Evolutionary conservation across 805 yeast genomes (phyloP).

Genomic region (Wickerhamiella siamensis): DNA sequence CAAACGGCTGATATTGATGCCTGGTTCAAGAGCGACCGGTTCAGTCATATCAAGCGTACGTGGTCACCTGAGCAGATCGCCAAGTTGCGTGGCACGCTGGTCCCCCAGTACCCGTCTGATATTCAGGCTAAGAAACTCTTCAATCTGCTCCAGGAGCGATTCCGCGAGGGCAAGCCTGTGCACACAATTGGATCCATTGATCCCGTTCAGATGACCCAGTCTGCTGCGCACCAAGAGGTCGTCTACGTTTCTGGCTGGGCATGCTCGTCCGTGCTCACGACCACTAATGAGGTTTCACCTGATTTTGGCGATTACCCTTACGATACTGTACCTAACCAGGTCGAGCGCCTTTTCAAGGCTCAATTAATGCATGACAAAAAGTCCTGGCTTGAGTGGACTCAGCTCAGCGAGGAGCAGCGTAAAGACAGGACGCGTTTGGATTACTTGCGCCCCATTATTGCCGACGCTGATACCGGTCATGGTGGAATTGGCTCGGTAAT

Average conservation of each 20-base stretch:
- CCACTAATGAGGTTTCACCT: slow-evolving; percentile 50
- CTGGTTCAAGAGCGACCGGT: slow-evolving; percentile 41
- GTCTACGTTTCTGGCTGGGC: slow-evolving; percentile 16
- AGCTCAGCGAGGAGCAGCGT: slow-evolving; percentile 18
- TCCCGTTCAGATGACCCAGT: slow-evolving; percentile 48
- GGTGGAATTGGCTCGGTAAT: slow-evolving; percentile 49
- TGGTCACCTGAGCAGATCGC: slow-evolving; percentile 41
- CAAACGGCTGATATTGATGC: slow-evolving; percentile 28
- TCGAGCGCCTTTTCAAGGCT: slow-evolving; percentile 43
- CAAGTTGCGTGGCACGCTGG: slow-evolving; percentile 36
- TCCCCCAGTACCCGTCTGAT: slow-evolving; percentile 32
- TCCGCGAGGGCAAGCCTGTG: slow-evolving; percentile 32
- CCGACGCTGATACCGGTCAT: slow-evolving; percentile 56
- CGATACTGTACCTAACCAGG: slow-evolving; percentile 56
- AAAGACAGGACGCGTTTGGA: slow-evolving; percentile 26
- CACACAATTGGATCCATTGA: slow-evolving; percentile 49
- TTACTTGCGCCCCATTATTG: slow-evolving; percentile 46
- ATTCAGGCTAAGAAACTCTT: slow-evolving; percentile 40
- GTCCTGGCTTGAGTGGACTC: slow-evolving; percentile 30
- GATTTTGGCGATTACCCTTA: slow-evolving; percentile 60
- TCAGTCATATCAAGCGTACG: slow-evolving; percentile 34
- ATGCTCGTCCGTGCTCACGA: slow-evolving; percentile 34
- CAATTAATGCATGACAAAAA: slow-evolving; percentile 44
- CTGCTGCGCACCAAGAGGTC: slow-evolving; percentile 32
- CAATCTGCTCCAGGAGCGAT: slow-evolving; percentile 30